Percentiles rank a stretch among this genome's conserved stretches.
phyloP scores from a whole-genome alignment of 2,329 filamentous ascomycete species.

The Aspergillus flavus region DNA sequence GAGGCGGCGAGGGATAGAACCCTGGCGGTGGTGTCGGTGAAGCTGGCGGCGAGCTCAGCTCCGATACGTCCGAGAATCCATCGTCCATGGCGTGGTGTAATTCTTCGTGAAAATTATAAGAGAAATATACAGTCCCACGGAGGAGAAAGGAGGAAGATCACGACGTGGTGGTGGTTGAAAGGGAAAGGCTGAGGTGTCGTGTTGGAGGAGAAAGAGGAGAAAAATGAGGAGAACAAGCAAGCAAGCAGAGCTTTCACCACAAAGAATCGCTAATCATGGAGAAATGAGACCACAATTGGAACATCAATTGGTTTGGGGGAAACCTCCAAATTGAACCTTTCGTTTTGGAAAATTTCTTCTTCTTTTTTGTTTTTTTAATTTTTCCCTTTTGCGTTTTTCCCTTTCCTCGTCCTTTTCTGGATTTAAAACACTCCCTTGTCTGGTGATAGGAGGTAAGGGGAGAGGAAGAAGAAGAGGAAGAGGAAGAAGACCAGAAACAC shows the following conservation, averaged over 20 bases:
- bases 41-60: conserved; percentile 45
- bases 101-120: conserved; percentile 2
- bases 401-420: neutral
- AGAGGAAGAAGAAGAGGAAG: conserved; percentile 22
- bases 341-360: too few relatives aligned
- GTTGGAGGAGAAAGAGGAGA: conserved; percentile 13
- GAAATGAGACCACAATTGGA: neutral
- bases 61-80: conserved; percentile 41
- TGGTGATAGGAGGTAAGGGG: neutral
- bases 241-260: neutral
- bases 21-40: conserved; percentile 42
- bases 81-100: conserved; percentile 26
- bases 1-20: conserved; percentile 47
- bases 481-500: conserved; percentile 8
- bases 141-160: neutral
- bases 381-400: neutral
- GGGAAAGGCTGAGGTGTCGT: conserved; percentile 16
- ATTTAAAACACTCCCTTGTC: neutral
- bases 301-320: neutral
- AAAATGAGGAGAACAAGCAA: conserved; percentile 5
- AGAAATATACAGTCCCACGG: too few relatives aligned
- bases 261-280: conserved; percentile 6
- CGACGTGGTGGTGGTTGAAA: conserved; percentile 6
- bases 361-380: neutral
- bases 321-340: neutral